A percentile compares a stretch with the other conserved stretches of the same genome.
Evolutionary conservation across 164 flowering plant genomes (phyloP).

Genomic region (Houttuynia cordata): DNA sequence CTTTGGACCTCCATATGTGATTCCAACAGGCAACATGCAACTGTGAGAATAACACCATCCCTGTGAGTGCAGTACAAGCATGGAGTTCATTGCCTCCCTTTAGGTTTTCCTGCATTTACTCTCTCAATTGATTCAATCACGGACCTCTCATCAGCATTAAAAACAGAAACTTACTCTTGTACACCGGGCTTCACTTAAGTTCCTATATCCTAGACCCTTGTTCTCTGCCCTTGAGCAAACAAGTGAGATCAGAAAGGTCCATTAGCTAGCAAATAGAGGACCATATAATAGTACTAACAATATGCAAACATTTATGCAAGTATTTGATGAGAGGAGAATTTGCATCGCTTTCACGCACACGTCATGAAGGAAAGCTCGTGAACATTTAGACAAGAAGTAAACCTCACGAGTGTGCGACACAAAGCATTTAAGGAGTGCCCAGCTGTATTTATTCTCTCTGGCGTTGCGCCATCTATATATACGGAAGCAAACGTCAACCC

Average conservation of each 20-base stretch:
- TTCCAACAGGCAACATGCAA: too few relatives aligned
- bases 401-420: background rate
- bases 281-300: background rate
- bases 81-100: background rate
- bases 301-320: background rate
- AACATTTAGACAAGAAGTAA: background rate
- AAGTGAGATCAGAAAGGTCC: too few relatives aligned
- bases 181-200: background rate
- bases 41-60: too few relatives aligned
- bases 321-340: background rate
- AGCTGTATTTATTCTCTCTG: background rate
- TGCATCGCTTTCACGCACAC: background rate
- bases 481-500: background rate
- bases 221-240: background rate
- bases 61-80: too few relatives aligned
- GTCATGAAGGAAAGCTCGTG: background rate
- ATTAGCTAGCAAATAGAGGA: background rate
- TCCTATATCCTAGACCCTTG: background rate
- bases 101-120: background rate
- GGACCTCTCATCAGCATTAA: background rate
- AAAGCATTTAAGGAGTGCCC: background rate
- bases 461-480: background rate
- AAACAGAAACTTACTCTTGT: background rate
- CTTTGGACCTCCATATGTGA: too few relatives aligned
- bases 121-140: background rate